Evolutionary conservation across 2,329 filamentous ascomycete genomes (phyloP), one percentile per base, ranked within the genome.

Genomic region (Fusarium sp.): DNA sequence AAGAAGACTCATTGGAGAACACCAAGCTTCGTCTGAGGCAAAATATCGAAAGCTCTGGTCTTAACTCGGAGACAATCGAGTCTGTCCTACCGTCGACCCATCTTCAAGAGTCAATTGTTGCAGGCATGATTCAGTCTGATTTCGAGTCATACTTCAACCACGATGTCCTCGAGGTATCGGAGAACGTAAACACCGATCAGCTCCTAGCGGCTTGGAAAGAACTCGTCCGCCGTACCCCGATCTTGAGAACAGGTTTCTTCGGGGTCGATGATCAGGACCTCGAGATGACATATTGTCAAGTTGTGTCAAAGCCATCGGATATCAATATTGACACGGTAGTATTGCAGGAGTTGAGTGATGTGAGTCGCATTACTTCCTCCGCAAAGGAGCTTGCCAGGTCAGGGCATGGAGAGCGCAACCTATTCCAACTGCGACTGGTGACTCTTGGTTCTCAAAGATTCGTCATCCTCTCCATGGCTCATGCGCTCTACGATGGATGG

Each of bases 401-500:
- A 43, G 75, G 82, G 27, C 60, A 80, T 76, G 88, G 84, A 0
- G 63, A 61, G 10, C 77, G 80, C 1, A 62, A 82, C 10, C 76
- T 92, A 4, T 81, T 92, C 8, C 89, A 90, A 63, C 76, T 92
- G 1, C 81, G 80, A 0, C 82, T 90, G 62, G 82, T 82, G 4
- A 77, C 69, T 7, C 79, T 81, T 1, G 82, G 70, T 4, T 75
- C 68, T 15, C 78, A 76, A 38, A 81, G 68, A 4, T 89, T 87
- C 65, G 71, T 92, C 2, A 78, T 92, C 6, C 80, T 98, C 1
- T 95, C 94, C 0, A 91, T 98, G 43, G 89, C 95, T 0, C 95
- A 98, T 82, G 94, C 95, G 2, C 86, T 98, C 22, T 98, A 98
- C 74, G 95, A 98, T 79, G 95, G 95, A 1, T 95, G 92, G 90